Base-by-base conservation (phyloP, 352 stramenopile species). In the Phytophthora foliorum region DNA sequence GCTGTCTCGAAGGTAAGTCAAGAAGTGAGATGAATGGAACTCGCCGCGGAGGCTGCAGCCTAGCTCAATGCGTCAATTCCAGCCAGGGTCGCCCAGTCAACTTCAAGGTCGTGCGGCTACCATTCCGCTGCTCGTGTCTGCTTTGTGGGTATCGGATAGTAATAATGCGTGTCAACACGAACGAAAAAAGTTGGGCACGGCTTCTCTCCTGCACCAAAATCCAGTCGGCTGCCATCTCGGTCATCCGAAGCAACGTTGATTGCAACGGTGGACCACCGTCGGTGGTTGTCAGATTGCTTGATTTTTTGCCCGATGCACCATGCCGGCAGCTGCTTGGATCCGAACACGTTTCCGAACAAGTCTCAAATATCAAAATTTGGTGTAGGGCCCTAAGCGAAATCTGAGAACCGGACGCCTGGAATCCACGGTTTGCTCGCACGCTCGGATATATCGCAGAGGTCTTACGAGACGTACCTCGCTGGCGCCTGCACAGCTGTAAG, bases 1-100 rank as follows among this genome's bases (percentile, higher is more conserved):
- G 17, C 25, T 68, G 64, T 42, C 50, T 39, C 6, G 42, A 32
- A 57, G 50, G 57, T 32, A 59, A 68, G 59, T 59, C 17, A 56
- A 31, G n/a, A 68, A 68, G 41, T 72, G 57, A 67, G 29, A 60
- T 24, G 21, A 24, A n/a, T 19, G 11, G 22, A 17, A 13, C 32
- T 50, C 24, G 51, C 29, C 7, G 29, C 29, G 29, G 29, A 34
- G 29, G 29, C 29, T 34, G 29, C 29, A n/a, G 19, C n/a, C 17
- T 55, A 27, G 31, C 39, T 41, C 34, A 41, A 5, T 45, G 2
- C 39, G 39, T 45, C 17, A 45, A 45, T 45, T 14, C n/a, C 17
- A 45, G 8, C 39, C 39, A 45, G 14, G 39, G 39, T 1, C 8
- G 11, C n/a, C 24, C n/a, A 14, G 38, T 45, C 16, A 24, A 45